Base-by-base conservation (phyloP, 768 basidiomycete species). In the Psilocybe azurescens region DNA sequence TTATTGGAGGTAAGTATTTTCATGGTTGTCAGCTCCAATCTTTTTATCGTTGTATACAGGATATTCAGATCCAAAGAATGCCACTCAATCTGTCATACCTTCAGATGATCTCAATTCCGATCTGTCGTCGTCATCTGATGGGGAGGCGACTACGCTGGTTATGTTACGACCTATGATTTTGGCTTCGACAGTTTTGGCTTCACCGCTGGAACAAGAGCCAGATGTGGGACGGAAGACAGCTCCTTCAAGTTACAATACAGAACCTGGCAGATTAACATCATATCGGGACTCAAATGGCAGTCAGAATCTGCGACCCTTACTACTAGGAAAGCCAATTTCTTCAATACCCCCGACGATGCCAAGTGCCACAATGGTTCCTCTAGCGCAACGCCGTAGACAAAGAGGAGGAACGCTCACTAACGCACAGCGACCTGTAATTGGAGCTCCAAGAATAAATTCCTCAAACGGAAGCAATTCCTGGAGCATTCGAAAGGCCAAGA, bases 1-100 rank as follows among this genome's bases (percentile, higher is more conserved):
- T 91, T 69, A 89, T 91, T 64, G 86, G 77, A 58, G 75, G 82
- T 83, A 56, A 70, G 75, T 30, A 10, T 39, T 48, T n/a, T 3
- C 28, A 20, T 55, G 8, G 11, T 52, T 32, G 10, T 5, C 52
- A 14, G 32, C 50, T 50, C 18, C 24, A 28, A 14, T 33, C 9
- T 46, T 28, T 18, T 16, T 8, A 38, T 29, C 14, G 16, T 18
- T n/a, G n/a, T 32, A 11, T 28, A 50, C 41, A 62, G 65, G 47
- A 39, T 55, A 61, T 48, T 59, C 61, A 29, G 67, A 48, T 44
- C 55, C 46, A 5, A 48, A 53, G 28, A 53, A 57, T 32, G 11
- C 36, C 20, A 53, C 54, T 28, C 18, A 32, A 52, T 29, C 28
- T 6, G n/a, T 30, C 33, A 24, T 41, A 24, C 44, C 38, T 20